phyloP scores from a whole-genome alignment of 2,329 filamentous ascomycete genomes.

The Pseudomassariella vexata region DNA sequence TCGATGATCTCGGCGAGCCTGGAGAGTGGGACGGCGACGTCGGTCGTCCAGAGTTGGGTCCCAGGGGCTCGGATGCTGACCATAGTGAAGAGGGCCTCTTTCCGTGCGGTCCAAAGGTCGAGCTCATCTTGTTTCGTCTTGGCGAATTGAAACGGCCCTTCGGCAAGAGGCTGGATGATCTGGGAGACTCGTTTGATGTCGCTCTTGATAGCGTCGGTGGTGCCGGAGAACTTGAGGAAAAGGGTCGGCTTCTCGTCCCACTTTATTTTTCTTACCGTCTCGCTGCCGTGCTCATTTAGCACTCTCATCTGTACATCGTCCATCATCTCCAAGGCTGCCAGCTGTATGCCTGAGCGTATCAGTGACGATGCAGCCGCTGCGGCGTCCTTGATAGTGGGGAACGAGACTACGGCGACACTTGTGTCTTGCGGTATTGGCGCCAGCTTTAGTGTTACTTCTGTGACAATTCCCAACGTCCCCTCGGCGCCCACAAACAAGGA shows the following conservation, averaged over 20 bases:
- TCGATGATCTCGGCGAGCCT: slow-evolving; percentile 55
- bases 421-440: slow-evolving; percentile 58
- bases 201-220: slow-evolving; percentile 55
- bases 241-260: slow-evolving; percentile 69
- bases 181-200: slow-evolving; percentile 56
- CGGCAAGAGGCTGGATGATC: slow-evolving; percentile 44
- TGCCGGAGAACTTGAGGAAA: slow-evolving; percentile 72
- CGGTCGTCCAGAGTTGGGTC: slow-evolving; percentile 59
- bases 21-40: slow-evolving; percentile 62
- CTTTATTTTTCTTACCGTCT: slow-evolving; percentile 42
- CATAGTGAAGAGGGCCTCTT: slow-evolving; percentile 58
- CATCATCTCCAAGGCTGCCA: slow-evolving; percentile 61
- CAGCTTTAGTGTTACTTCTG: slow-evolving; percentile 64
- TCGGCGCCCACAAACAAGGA: slow-evolving; percentile 65
- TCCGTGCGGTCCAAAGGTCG: slow-evolving; percentile 60
- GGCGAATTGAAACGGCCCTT: slow-evolving; percentile 63
- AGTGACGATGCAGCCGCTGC: slow-evolving; percentile 59
- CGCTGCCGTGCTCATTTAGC: slow-evolving; percentile 57
- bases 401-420: slow-evolving; percentile 59
- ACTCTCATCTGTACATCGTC: slow-evolving; percentile 63
- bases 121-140: slow-evolving; percentile 56
- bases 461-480: slow-evolving; percentile 66
- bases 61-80: slow-evolving; percentile 46
- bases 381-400: slow-evolving; percentile 53
- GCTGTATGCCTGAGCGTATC: slow-evolving; percentile 58